Conservation (phyloP, 202 grass and related monocot genomes). For the Setaria italica region DNA sequence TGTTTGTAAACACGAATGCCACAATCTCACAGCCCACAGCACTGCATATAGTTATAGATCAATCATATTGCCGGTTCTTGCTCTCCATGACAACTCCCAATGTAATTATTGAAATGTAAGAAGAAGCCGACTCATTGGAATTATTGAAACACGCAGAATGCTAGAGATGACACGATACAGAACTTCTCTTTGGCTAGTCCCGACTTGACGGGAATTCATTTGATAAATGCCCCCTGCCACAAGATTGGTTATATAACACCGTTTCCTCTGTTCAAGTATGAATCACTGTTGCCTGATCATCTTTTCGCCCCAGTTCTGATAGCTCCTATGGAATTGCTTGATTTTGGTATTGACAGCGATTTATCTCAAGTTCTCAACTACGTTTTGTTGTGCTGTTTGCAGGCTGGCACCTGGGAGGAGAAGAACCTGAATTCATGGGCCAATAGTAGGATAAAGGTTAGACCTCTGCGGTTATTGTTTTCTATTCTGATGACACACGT, state of each 20-base stretch:
- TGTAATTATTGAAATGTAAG: neutral
- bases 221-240: neutral
- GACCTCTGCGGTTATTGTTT: neutral
- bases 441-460: conserved; percentile 81
- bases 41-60: neutral
- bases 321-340: neutral
- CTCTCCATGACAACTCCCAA: neutral
- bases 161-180: neutral
- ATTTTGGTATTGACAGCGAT: neutral
- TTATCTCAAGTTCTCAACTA: neutral
- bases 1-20: neutral
- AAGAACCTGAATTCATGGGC: conserved; percentile 95
- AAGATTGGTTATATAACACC: neutral
- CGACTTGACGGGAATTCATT: neutral
- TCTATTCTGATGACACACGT: neutral
- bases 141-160: no score
- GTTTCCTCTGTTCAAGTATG: neutral
- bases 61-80: neutral
- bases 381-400: neutral
- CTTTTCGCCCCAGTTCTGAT: neutral
- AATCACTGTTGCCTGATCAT: neutral
- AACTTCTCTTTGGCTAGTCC: neutral
- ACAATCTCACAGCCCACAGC: neutral
- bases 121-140: neutral
- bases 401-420: conserved; percentile 98